Evolutionary conservation across 768 basidiomycete genomes (phyloP), one percentile per base, ranked within the genome.

Genomic region (Leccinum broughii): DNA sequence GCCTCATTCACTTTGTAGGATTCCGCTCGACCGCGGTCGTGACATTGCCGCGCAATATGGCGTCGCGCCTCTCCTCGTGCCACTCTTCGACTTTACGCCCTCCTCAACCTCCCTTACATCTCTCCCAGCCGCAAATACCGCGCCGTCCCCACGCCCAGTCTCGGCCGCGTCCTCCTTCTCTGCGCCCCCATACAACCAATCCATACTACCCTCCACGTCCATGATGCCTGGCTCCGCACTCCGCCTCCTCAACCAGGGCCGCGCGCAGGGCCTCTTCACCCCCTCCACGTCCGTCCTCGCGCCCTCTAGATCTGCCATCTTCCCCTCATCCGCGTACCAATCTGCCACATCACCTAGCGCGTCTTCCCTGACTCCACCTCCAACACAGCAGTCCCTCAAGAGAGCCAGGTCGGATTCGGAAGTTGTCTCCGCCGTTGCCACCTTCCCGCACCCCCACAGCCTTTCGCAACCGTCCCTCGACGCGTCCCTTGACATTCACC

Each of bases 41-140:
- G 95, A 98, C 66, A 88, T 99, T 51, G 95, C 97, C 2, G 75
- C 85, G 15, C 93, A 93, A 68, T 98, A 92, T 76, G 94, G 93
- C 58, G 95, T 99, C 48, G 88, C 90, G 34, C 87, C 89, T 51
- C 81, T 97, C 55, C 83, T 99, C 59, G 81, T 87, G 1, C 94
- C 95, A 2, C 81, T 99, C 61, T 96, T 99, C 75, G 95, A 98
- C 75, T 95, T 94, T 70, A 87, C 89, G 17, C 95, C 94, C 2
- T 85, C 83, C 65, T 83, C 89, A 53, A 83, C 83, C 65, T 84
- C 89, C 20, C 78, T 93, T 56, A 77, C 83, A n/a, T 79, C 87
- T 44, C 80, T 93, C 53, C 88, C 91, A 56, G 77, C 83, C 56
- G 75, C 74, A 6, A 68, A 77, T 75, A 76, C 56, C 56, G 70